Evolutionary conservation across 2,329 filamentous ascomycete species (phyloP).

Genomic region (Alternaria sp.): DNA sequence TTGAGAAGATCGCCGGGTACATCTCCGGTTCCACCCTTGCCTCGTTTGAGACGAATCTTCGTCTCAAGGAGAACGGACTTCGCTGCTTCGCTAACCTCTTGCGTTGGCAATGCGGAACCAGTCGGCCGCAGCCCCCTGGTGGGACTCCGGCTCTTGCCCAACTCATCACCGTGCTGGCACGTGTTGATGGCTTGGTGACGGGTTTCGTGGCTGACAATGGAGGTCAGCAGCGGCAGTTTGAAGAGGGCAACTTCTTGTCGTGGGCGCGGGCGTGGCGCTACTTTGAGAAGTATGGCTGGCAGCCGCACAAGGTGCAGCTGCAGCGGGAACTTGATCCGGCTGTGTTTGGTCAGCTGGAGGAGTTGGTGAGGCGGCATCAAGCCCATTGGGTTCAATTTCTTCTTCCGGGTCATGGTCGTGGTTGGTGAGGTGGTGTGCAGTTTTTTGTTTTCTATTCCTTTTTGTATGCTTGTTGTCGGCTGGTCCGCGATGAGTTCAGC

Average conservation of each 20-base stretch:
- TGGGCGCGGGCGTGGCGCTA: constrained; percentile 8
- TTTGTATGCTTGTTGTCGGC: constrained; percentile 9
- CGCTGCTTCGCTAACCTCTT: constrained; percentile 6
- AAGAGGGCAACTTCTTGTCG: neutral
- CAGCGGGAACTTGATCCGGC: neutral
- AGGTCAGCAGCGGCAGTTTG: neutral
- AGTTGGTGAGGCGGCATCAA: constrained; percentile 3
- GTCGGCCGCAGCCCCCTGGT: constrained; percentile 8
- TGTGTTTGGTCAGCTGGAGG: neutral
- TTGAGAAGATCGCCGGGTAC: constrained; percentile 1
- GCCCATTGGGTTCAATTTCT: constrained; percentile 1
- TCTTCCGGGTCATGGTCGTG: neutral
- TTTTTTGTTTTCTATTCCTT: neutral
- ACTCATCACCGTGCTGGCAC: neutral
- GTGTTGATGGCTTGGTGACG: constrained; percentile 1
- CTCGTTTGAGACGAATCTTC: constrained; percentile 7
- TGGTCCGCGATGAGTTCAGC: constrained; percentile 1
- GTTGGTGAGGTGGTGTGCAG: constrained; percentile 2
- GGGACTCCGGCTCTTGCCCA: neutral
- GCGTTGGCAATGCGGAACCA: constrained; percentile 9
- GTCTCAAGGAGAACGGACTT: neutral
- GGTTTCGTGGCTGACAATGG: constrained; percentile 8
- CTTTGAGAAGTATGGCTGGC: neutral
- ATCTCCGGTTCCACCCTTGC: constrained; percentile 9
- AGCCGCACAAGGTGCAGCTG: neutral